Conservation (phyloP, 192 early-diverging fungal species). For the Gigaspora rosea region DNA sequence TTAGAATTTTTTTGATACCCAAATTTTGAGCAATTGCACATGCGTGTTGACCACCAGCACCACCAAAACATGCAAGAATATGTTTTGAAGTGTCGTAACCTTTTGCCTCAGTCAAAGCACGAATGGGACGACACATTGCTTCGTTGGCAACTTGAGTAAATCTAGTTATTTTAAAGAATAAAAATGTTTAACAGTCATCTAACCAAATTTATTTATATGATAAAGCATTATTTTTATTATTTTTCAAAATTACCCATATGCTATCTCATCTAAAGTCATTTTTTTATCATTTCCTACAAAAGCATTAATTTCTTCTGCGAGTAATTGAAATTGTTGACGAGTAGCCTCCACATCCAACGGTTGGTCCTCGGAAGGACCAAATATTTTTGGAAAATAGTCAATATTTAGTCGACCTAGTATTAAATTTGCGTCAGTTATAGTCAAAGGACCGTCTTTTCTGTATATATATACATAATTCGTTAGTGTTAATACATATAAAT, state of each 20-base stretch:
- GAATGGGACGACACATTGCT: slow-evolving; percentile 93
- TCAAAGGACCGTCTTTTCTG: slow-evolving; percentile 86
- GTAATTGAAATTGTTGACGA: slow-evolving; percentile 58
- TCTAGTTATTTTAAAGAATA: slow-evolving; percentile 16
- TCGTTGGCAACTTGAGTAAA: slow-evolving; percentile 97
- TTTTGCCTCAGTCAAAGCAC: slow-evolving; percentile 88
- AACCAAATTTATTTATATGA: no score
- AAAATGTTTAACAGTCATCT: neutral
- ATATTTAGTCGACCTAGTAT: slow-evolving; percentile 83
- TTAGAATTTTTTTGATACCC: slow-evolving; percentile 82
- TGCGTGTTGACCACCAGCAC: slow-evolving; percentile 95
- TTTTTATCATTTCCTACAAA: slow-evolving; percentile 43
- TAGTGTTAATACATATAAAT: neutral
- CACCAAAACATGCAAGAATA: slow-evolving; percentile 90
- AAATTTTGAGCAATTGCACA: slow-evolving; percentile 88
- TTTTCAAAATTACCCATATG: slow-evolving; percentile 62
- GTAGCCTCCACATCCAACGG: slow-evolving; percentile 74
- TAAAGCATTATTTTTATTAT: neutral
- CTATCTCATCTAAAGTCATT: slow-evolving; percentile 85
- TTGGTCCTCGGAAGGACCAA: slow-evolving; percentile 83
- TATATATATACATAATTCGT: neutral
- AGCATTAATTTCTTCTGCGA: slow-evolving; percentile 68
- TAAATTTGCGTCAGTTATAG: slow-evolving; percentile 95
- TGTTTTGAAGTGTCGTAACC: slow-evolving; percentile 87
- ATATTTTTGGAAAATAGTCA: slow-evolving; percentile 91